A percentile compares a stretch with the other conserved stretches of the same genome.
These are phyloP conservation scores for Trichoderma erinaceum DNA, from an alignment of 495 filamentous ascomycete species.

Conservation along the genomic window DNA sequence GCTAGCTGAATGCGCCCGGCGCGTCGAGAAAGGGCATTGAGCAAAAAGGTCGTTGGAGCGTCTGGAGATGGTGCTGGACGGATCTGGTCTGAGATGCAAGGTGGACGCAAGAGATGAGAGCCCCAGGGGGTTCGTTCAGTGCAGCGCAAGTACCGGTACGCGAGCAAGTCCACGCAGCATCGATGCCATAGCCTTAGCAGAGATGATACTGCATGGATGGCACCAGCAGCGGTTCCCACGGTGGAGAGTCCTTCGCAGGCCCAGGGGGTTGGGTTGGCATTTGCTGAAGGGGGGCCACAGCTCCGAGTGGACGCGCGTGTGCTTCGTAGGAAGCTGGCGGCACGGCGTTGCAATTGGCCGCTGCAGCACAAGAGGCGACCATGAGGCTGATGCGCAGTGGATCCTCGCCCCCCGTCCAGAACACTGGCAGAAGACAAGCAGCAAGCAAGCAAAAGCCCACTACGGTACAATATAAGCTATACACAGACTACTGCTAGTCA, in stretches of 20 bases:
- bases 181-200: not conserved
- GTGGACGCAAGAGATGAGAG: not conserved
- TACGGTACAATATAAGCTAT: not conserved
- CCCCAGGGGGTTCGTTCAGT: not conserved
- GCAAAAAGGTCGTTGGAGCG: not conserved
- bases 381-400: slow-evolving; percentile 13
- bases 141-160: too few species aligned
- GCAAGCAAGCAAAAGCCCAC: not conserved
- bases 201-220: not conserved
- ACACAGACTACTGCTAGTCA: too few species aligned
- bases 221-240: not conserved
- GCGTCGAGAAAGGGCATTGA: slow-evolving; percentile 12
- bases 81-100: not conserved
- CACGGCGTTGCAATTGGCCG: not conserved
- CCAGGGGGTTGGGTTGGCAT: not conserved
- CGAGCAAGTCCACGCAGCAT: not conserved
- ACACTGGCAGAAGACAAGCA: not conserved
- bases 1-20: slow-evolving; percentile 9
- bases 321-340: not conserved
- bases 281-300: not conserved
- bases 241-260: not conserved
- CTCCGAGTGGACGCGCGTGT: slow-evolving; percentile 7
- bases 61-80: not conserved
- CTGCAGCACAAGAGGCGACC: not conserved
- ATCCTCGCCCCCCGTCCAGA: not conserved